Conservation (phyloP, 805 yeast species). For the Danielia oregonensis region DNA sequence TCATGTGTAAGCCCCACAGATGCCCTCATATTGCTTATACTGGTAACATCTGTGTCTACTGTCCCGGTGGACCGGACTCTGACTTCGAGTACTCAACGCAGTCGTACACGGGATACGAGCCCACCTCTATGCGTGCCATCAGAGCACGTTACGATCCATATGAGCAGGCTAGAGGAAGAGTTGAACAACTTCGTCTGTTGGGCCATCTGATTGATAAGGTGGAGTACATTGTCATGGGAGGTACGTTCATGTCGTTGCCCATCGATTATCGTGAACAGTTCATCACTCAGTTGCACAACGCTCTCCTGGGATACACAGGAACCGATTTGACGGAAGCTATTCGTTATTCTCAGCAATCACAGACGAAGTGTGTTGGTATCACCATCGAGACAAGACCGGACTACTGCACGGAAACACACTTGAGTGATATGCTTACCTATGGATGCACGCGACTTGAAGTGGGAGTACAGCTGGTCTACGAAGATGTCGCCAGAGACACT, state of each 20-base stretch:
- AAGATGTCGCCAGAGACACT: slow-evolving; percentile 97
- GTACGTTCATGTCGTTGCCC: slow-evolving; percentile 95
- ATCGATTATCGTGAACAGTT: slow-evolving; percentile 85
- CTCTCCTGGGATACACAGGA: slow-evolving; percentile 89
- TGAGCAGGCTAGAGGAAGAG: slow-evolving; percentile 96
- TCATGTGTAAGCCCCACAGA: slow-evolving; percentile 98
- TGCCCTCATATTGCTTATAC: slow-evolving; percentile 99
- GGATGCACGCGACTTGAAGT: slow-evolving; percentile 97
- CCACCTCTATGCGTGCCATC: slow-evolving; percentile 99
- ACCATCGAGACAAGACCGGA: slow-evolving; percentile 98
- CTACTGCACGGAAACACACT: slow-evolving; percentile 93
- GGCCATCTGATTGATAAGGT: slow-evolving; percentile 98
- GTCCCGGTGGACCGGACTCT: slow-evolving; percentile 99
- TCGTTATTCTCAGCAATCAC: slow-evolving; percentile 84
- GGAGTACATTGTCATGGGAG: slow-evolving; percentile 98
- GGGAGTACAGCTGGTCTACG: slow-evolving; percentile 96
- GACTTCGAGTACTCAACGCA: slow-evolving; percentile 98
- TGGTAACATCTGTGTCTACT: slow-evolving; percentile 96
- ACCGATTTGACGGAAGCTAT: slow-evolving; percentile 87
- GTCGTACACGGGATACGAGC: slow-evolving; percentile 97
- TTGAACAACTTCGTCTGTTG: slow-evolving; percentile 89
- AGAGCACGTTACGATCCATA: slow-evolving; percentile 97
- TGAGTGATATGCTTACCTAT: slow-evolving; percentile 91
- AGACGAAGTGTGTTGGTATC: slow-evolving; percentile 96
- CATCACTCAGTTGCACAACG: slow-evolving; percentile 88